Evolutionary conservation across 495 filamentous ascomycete genomes (phyloP).

Genomic region (Talaromyces liani): DNA sequence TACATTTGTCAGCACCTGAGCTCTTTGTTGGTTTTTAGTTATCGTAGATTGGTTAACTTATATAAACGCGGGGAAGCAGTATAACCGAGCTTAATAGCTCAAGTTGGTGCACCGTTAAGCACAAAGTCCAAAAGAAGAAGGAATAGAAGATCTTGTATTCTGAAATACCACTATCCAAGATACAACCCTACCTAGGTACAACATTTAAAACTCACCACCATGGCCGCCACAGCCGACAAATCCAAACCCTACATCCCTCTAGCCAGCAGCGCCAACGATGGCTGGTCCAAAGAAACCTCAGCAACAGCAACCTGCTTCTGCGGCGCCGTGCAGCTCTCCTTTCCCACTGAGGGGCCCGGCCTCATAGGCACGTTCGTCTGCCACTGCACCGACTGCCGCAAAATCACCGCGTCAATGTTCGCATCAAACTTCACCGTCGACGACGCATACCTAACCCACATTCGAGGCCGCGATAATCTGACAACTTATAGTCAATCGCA

Average conservation of each 20-base stretch:
- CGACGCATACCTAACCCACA: slow-evolving; percentile 32
- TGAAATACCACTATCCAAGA: no score
- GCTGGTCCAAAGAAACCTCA: slow-evolving; percentile 29
- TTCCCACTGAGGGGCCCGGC: slow-evolving; percentile 35
- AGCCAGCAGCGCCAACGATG: slow-evolving; percentile 21
- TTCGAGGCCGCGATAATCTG: slow-evolving; percentile 42
- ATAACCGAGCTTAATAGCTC: no score
- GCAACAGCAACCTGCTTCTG: slow-evolving; percentile 52
- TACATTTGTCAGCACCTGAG: no score
- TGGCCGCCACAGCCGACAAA: not conserved
- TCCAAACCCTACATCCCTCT: slow-evolving; percentile 26
- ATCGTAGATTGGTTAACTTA: no score
- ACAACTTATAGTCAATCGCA: slow-evolving; percentile 28
- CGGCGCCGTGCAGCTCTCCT: slow-evolving; percentile 45
- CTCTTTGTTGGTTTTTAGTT: no score
- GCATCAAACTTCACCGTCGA: slow-evolving; percentile 45
- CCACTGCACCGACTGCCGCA: slow-evolving; percentile 51
- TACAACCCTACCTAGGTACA: no score
- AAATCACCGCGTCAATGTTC: slow-evolving; percentile 54
- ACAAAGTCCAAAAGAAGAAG: no score
- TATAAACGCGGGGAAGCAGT: no score
- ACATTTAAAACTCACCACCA: not conserved
- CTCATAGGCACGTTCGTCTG: slow-evolving; percentile 46
- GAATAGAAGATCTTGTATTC: no score
- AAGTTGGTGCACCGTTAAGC: no score